phyloP scores from a whole-genome alignment of 1,284 basidiomycete species.

The Afroboletus lepidellus region DNA sequence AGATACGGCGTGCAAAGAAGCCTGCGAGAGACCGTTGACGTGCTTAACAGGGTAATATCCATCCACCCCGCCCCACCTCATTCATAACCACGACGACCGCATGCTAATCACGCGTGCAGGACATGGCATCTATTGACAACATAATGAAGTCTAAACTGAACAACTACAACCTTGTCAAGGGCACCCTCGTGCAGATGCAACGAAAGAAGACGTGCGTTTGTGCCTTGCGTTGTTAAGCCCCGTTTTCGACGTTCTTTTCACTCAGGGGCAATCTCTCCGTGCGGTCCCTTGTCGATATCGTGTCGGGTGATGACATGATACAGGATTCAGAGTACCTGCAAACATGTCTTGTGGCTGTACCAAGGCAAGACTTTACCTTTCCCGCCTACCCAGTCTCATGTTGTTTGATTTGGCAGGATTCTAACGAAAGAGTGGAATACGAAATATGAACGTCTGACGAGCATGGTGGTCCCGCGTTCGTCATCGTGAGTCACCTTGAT shows the following conservation, averaged over 20 bases:
- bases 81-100: slow-evolving; percentile 16
- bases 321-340: slow-evolving; percentile 92
- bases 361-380: slow-evolving; percentile 61
- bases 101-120: slow-evolving; percentile 46
- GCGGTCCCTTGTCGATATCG: slow-evolving; percentile 82
- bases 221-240: slow-evolving; percentile 6
- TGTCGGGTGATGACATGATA: slow-evolving; percentile 81
- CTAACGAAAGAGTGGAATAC: slow-evolving; percentile 85
- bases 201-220: slow-evolving; percentile 84
- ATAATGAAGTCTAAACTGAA: slow-evolving; percentile 88
- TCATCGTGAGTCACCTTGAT: slow-evolving; percentile 59
- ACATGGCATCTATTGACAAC: slow-evolving; percentile 87
- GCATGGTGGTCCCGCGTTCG: slow-evolving; percentile 96
- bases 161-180: slow-evolving; percentile 94
- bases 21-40: slow-evolving; percentile 79
- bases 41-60: slow-evolving; percentile 69
- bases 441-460: slow-evolving; percentile 85
- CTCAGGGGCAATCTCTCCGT: slow-evolving; percentile 91
- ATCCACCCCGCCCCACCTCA: slow-evolving; percentile 11
- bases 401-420: slow-evolving; percentile 51
- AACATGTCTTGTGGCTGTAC: slow-evolving; percentile 91
- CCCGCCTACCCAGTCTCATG: slow-evolving; percentile 7
- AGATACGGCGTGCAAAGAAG: slow-evolving; percentile 82
- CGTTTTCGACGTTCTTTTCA: slow-evolving; percentile 12
- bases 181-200: slow-evolving; percentile 89